Conservation (phyloP, 78 protist genomes). For the Dictyostelium capitatum region DNA sequence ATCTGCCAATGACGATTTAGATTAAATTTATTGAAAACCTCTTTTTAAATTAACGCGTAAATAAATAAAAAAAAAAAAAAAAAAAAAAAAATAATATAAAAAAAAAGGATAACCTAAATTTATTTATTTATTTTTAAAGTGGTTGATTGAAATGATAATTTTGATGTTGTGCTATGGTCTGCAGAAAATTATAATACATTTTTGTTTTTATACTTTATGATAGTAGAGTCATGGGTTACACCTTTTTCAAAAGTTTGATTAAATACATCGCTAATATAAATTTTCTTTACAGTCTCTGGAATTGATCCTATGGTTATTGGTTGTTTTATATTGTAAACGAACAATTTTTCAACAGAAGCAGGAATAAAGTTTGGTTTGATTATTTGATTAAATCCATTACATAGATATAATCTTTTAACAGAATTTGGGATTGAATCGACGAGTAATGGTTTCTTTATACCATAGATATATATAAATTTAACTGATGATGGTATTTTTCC, state of each 20-base stretch:
- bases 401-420: neutral
- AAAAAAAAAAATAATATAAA: no score
- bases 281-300: neutral
- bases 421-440: neutral
- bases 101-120: no score
- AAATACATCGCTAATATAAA: neutral
- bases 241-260: neutral
- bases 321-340: no score
- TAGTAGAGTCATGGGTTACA: no score
- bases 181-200: no score
- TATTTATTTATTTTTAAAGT: no score
- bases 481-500: neutral
- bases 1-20: slow-evolving; percentile 21
- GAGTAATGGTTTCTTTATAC: neutral
- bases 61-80: no score
- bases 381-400: neutral
- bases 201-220: no score
- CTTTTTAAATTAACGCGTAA: no score
- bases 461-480: no score
- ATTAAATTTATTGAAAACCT: neutral
- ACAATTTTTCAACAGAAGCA: neutral
- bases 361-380: neutral
- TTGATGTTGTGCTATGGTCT: no score
- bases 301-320: neutral
- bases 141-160: no score